A percentile compares a stretch with the other conserved stretches of the same genome.
phyloP scores from a whole-genome alignment of 352 stramenopile species.

The Phytophthora meadii region DNA sequence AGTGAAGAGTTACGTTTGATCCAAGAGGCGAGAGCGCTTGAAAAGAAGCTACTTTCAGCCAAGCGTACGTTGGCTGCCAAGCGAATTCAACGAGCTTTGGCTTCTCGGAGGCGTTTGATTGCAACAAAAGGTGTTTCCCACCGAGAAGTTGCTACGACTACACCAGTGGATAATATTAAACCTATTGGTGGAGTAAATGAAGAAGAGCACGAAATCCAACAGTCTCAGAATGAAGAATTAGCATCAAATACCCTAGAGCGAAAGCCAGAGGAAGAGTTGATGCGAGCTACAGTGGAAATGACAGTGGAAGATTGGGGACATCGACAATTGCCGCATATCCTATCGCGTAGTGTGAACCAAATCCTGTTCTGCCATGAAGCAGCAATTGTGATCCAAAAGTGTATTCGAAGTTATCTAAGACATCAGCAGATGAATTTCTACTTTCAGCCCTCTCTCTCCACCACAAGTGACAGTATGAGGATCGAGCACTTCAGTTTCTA shows the following conservation, averaged over 20 bases:
- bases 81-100: slow-evolving; percentile 27
- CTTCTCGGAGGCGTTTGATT: slow-evolving; percentile 14
- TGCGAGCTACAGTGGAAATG: slow-evolving; percentile 17
- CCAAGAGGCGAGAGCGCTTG: slow-evolving; percentile 28
- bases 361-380: slow-evolving; percentile 36
- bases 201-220: background rate
- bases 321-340: slow-evolving; percentile 47
- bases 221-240: background rate
- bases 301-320: slow-evolving; percentile 45
- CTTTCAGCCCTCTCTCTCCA: slow-evolving; percentile 16
- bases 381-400: slow-evolving; percentile 41
- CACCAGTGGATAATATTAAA: background rate
- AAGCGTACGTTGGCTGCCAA: slow-evolving; percentile 26
- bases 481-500: slow-evolving; percentile 41
- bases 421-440: slow-evolving; percentile 34
- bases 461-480: background rate
- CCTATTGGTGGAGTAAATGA: background rate
- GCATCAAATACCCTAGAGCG: background rate
- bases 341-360: slow-evolving; percentile 36
- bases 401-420: slow-evolving; percentile 24
- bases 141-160: slow-evolving; percentile 2
- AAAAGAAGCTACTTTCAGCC: slow-evolving; percentile 16
- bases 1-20: slow-evolving; percentile 43
- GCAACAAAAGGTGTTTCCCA: slow-evolving; percentile 10
- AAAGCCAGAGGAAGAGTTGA: slow-evolving; percentile 8